phyloP scores from a whole-genome alignment of 1,284 basidiomycete species.

The Chalciporus sp. region DNA sequence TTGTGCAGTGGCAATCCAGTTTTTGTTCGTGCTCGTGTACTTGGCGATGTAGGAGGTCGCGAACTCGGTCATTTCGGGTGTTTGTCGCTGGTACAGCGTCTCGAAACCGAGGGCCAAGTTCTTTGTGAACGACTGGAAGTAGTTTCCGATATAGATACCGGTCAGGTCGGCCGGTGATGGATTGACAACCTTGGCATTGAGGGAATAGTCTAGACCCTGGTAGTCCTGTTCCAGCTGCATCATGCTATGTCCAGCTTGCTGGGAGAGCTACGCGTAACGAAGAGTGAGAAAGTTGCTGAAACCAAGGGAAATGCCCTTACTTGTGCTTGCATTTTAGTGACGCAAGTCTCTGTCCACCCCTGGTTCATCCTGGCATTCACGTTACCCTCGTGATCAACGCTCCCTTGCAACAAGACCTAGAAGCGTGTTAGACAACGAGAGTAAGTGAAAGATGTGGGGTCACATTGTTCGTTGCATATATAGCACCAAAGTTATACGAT shows the following conservation, averaged over 20 bases:
- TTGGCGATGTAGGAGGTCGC: conserved; percentile 89
- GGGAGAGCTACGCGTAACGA: conserved; percentile 52
- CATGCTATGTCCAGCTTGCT: conserved; percentile 82
- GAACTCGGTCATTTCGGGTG: conserved; percentile 73
- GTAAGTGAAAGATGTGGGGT: conserved; percentile 17
- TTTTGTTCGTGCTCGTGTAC: conserved; percentile 71
- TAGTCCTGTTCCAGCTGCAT: conserved; percentile 95
- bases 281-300: conserved; percentile 17
- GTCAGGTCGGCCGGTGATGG: conserved; percentile 86
- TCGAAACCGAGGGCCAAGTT: conserved; percentile 91
- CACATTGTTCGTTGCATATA: conserved; percentile 85
- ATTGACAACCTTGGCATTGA: conserved; percentile 93
- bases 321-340: conserved; percentile 91
- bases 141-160: conserved; percentile 94
- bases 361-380: conserved; percentile 91
- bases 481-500: conserved; percentile 93
- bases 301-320: conserved; percentile 45
- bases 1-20: conserved; percentile 94
- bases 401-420: conserved; percentile 91
- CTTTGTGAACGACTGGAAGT: conserved; percentile 94
- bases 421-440: conserved; percentile 19
- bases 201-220: conserved; percentile 84
- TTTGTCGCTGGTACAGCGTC: conserved; percentile 82
- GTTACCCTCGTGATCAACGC: conserved; percentile 91
- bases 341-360: conserved; percentile 79